A percentile compares a stretch with the other conserved stretches of the same genome.
Conservation (phyloP, 1,284 basidiomycete species). For the Ustilago bromivora region DNA sequence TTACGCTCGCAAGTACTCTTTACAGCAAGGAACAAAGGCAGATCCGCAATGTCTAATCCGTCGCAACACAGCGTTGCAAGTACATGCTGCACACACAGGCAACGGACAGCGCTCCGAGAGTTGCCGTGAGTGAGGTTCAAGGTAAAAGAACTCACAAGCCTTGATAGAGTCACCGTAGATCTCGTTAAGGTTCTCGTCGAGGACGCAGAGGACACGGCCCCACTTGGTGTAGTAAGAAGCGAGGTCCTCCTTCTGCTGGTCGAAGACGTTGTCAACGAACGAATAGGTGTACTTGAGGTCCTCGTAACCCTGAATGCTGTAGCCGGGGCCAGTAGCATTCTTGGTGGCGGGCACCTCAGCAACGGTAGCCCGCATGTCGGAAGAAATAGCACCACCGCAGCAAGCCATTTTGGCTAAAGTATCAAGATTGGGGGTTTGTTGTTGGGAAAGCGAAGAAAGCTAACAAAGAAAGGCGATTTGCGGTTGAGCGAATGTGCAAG, state of each 20-base stretch:
- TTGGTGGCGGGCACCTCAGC: conserved; percentile 61
- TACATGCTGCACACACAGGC: neutral
- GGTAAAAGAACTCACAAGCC: conserved; percentile 44
- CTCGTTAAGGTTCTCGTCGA: conserved; percentile 70
- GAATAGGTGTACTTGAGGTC: conserved; percentile 69
- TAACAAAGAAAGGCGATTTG: conserved; percentile 2
- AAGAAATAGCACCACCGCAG: conserved; percentile 56
- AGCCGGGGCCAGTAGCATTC: conserved; percentile 60
- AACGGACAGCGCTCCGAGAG: neutral
- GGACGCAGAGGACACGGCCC: conserved; percentile 71
- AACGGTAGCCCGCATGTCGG: conserved; percentile 71
- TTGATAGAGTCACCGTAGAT: conserved; percentile 66
- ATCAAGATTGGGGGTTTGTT: neutral
- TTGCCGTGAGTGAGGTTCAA: neutral
- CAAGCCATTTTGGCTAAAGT: conserved; percentile 43
- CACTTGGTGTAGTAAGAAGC: conserved; percentile 71
- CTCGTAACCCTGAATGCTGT: conserved; percentile 58
- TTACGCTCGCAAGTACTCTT: neutral
- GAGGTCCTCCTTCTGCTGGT: conserved; percentile 70
- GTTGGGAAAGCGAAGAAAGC: neutral
- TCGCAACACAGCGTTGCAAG: neutral
- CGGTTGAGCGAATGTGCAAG: conserved; percentile 42
- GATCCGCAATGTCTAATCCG: neutral
- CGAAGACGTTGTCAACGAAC: conserved; percentile 71
- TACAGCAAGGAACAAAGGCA: neutral